A percentile compares a stretch with the other conserved stretches of the same genome.
These are phyloP conservation scores for Cladosporium sp. DNA, from an alignment of 2,329 filamentous ascomycete genomes.

Conservation along the genomic window DNA sequence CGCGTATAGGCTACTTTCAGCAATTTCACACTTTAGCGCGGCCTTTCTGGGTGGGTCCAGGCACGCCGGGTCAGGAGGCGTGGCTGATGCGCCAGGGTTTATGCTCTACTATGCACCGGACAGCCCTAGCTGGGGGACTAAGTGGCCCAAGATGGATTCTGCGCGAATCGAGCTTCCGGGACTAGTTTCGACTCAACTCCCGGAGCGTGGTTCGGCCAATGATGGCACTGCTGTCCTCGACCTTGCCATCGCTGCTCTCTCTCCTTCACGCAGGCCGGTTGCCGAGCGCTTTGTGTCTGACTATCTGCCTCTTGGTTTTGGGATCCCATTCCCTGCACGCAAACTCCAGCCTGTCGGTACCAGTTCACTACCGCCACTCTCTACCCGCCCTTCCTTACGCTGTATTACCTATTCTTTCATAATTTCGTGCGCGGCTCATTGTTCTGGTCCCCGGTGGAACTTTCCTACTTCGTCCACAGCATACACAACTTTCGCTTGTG, in stretches of 20 bases:
- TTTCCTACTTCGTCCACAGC: neutral
- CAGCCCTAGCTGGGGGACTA: neutral
- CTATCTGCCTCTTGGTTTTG: neutral
- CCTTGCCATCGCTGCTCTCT: neutral
- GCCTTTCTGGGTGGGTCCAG: neutral
- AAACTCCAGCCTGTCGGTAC: constrained; percentile 3
- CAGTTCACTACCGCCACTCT: constrained; percentile 1
- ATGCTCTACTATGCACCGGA: neutral
- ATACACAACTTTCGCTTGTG: neutral
- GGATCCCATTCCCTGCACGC: constrained; percentile 4
- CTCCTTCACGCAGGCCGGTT: neutral
- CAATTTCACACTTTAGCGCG: neutral
- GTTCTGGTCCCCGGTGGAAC: neutral
- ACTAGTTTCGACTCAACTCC: constrained; percentile 6
- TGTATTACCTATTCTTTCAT: neutral
- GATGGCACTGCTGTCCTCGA: neutral
- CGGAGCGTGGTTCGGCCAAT: constrained; percentile 9
- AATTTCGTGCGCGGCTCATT: constrained; percentile 5
- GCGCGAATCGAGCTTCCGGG: constrained; percentile 5
- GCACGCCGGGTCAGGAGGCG: constrained; percentile 5
- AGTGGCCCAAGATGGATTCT: constrained; percentile 6
- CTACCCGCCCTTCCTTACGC: constrained; percentile 1
- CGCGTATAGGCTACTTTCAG: neutral
- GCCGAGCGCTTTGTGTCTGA: constrained; percentile 2
- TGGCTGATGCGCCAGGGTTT: constrained; percentile 9